A percentile compares a stretch with the other conserved stretches of the same genome.
phyloP scores from a whole-genome alignment of 345 rosid species.

The Arabidopsis arenosa region DNA sequence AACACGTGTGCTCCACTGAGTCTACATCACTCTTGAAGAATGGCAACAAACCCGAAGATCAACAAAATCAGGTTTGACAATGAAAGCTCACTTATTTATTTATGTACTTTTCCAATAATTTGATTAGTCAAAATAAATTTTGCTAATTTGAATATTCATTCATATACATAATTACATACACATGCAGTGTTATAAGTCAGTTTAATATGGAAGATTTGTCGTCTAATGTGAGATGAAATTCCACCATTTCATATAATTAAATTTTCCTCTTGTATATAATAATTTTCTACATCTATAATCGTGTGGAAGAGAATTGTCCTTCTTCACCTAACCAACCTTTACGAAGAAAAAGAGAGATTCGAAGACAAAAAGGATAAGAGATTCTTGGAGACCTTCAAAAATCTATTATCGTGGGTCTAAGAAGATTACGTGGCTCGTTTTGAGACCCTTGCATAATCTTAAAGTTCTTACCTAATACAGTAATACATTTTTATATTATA shows the following conservation, averaged over 20 bases:
- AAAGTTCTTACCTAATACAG: constrained; percentile 39
- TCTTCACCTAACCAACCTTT: constrained; percentile 1
- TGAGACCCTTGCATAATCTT: constrained; percentile 7
- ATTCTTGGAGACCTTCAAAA: constrained; percentile 31
- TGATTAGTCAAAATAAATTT: not conserved
- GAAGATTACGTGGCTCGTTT: constrained; percentile 29
- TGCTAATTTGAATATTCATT: constrained; percentile 4
- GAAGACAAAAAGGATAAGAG: constrained; percentile 5
- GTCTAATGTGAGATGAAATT: not conserved
- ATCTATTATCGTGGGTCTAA: not conserved
- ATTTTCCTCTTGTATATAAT: not conserved
- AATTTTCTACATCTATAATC: not conserved
- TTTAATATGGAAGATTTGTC: not conserved
- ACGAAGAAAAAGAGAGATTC: constrained; percentile 7
- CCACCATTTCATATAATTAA: not conserved
- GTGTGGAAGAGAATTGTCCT: constrained; percentile 12
- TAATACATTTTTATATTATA: not conserved
- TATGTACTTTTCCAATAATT: constrained; percentile 25
- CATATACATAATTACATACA: not conserved
- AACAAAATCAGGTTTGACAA: constrained; percentile 36
- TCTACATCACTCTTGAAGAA: constrained; percentile 24
- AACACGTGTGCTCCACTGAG: constrained; percentile 25
- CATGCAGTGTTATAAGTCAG: not conserved
- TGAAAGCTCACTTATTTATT: constrained; percentile 31
- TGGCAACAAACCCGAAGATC: constrained; percentile 31